Evolutionary conservation across 345 rosid species (phyloP).

Genomic region (Corchorus capsularis): DNA sequence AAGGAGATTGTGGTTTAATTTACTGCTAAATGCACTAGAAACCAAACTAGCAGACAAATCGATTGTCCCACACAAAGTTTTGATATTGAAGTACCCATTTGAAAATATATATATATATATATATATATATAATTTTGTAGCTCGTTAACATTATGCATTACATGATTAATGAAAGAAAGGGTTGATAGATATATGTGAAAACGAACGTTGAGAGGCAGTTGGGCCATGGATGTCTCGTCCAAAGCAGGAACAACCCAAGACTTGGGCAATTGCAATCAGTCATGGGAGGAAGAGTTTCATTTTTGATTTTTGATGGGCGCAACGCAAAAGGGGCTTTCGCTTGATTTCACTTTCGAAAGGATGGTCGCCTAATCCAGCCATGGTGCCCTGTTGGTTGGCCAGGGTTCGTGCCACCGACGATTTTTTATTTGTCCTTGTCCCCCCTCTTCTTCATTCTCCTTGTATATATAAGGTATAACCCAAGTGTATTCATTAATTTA

Average conservation of each 20-base stretch:
- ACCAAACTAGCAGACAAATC: neutral
- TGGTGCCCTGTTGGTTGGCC: conserved; percentile 37
- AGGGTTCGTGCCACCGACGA: conserved; percentile 43
- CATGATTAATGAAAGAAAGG: no score
- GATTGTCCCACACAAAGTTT: neutral
- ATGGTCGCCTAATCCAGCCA: conserved; percentile 20
- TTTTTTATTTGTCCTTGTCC: conserved; percentile 27
- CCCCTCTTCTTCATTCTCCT: neutral
- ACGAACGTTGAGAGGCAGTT: conserved; percentile 10
- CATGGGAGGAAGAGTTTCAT: neutral
- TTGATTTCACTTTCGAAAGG: conserved; percentile 10
- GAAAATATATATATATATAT: no score
- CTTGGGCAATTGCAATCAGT: neutral
- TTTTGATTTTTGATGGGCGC: neutral
- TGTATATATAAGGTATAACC: no score
- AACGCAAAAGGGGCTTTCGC: neutral
- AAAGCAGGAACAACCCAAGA: conserved; percentile 24
- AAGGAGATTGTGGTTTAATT: no score
- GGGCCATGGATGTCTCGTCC: conserved; percentile 41
- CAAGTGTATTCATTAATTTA: no score
- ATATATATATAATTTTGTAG: conserved; percentile 12
- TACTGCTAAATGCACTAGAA: neutral
- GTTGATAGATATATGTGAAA: neutral
- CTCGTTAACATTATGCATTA: neutral
- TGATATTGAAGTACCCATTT: neutral